phyloP scores from a whole-genome alignment of 106 monocot genomes.

The Phalaenopsis equestris region DNA sequence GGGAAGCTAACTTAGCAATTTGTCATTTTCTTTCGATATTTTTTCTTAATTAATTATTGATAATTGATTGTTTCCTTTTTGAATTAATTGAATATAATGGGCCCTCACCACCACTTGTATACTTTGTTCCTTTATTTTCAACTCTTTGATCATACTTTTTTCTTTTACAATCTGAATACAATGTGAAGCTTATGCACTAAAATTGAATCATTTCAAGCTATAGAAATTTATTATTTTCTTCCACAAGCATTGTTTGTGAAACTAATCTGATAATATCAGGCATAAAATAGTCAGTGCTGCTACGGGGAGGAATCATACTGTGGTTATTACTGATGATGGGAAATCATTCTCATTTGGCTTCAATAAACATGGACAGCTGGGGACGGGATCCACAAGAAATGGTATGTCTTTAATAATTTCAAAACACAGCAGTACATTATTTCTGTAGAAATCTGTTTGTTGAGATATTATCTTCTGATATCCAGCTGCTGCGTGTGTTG shows the following conservation, averaged over 20 bases:
- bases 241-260: not conserved
- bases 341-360: constrained; percentile 82
- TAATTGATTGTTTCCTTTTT: not conserved
- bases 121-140: not conserved
- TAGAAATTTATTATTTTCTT: not conserved
- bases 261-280: constrained; percentile 22
- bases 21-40: not conserved
- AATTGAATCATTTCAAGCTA: not conserved
- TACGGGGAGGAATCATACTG: constrained; percentile 81
- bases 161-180: not conserved
- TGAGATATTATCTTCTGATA: not conserved
- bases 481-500: not conserved
- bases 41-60: not conserved
- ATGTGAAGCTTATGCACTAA: not conserved
- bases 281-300: constrained; percentile 64
- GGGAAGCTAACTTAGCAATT: not conserved
- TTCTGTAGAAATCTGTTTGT: not conserved
- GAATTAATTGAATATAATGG: not conserved
- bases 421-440: not conserved
- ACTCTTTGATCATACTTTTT: not conserved
- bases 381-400: constrained; percentile 65
- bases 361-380: constrained; percentile 95
- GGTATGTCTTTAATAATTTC: constrained; percentile 29
- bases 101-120: not conserved
- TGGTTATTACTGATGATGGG: constrained; percentile 87